phyloP scores from a whole-genome alignment of 2,329 filamentous ascomycete genomes.

The Dryadomyces sulphureus region DNA sequence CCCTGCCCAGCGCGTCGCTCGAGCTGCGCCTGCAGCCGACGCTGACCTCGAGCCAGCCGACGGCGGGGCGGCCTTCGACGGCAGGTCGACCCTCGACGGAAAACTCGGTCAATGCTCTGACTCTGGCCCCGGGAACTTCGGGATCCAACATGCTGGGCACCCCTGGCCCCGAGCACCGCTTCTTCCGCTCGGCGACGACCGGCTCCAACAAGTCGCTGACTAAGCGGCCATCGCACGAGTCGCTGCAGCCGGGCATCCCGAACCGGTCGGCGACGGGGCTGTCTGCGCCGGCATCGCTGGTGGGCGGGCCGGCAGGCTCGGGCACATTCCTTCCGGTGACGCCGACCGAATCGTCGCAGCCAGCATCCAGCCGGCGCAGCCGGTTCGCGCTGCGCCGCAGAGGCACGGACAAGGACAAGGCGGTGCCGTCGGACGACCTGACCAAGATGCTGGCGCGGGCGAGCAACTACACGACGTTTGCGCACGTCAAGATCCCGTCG shows the following conservation, averaged over 20 bases:
- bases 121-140: conserved; percentile 32
- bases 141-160: too few species aligned
- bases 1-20: conserved; percentile 53
- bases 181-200: conserved; percentile 30
- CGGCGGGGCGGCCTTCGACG: conserved; percentile 1
- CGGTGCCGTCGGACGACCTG: conserved; percentile 63
- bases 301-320: too few species aligned
- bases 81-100: conserved; percentile 8
- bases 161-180: conserved; percentile 37
- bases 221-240: conserved; percentile 43
- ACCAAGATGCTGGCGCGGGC: conserved; percentile 94
- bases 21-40: conserved; percentile 77
- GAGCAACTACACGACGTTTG: conserved; percentile 93
- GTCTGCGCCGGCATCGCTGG: too few species aligned
- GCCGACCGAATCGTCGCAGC: too few species aligned
- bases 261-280: too few species aligned
- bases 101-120: conserved; percentile 30
- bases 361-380: too few species aligned
- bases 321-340: too few species aligned
- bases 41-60: conserved; percentile 40
- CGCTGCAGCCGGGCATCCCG: too few species aligned
- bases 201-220: conserved; percentile 24
- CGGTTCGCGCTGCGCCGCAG: conserved; percentile 43
- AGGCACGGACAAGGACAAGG: conserved; percentile 18
- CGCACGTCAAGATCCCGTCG: conserved; percentile 86